Evolutionary conservation across 2,329 filamentous ascomycete species (phyloP).

Genomic region (Xylariomycetidae sp.): DNA sequence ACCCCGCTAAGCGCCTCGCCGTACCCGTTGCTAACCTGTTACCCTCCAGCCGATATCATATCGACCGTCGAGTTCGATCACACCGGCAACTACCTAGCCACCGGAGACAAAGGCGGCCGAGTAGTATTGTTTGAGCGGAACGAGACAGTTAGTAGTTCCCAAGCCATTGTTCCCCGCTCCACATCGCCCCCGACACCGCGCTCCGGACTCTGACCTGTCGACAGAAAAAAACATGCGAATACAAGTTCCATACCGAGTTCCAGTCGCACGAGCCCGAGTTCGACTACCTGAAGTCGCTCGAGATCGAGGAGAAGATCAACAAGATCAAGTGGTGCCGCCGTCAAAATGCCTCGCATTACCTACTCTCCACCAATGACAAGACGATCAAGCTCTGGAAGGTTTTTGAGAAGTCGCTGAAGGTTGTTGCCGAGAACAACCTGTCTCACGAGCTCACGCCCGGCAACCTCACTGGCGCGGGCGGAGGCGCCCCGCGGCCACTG

Average conservation of each 20-base stretch:
- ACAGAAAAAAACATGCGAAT: conserved; percentile 99
- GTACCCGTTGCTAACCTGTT: conserved; percentile 1
- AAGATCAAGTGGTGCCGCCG: conserved; percentile 99
- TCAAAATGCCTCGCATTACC: conserved; percentile 97
- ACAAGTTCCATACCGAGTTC: conserved; percentile 99
- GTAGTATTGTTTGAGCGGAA: conserved; percentile 89
- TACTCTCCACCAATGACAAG: conserved; percentile 98
- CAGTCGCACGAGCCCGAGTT: conserved; percentile 99
- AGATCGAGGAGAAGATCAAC: conserved; percentile 99
- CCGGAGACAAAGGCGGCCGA: conserved; percentile 82
- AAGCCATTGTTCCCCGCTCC: neutral
- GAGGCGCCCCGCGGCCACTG: conserved; percentile 68
- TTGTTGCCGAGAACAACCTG: conserved; percentile 97
- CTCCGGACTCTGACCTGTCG: conserved; percentile 9
- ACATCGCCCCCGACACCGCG: neutral
- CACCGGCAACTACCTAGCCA: conserved; percentile 82
- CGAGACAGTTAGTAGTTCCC: conserved; percentile 66
- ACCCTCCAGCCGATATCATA: conserved; percentile 70
- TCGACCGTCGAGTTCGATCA: conserved; percentile 89
- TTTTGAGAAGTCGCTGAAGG: conserved; percentile 98
- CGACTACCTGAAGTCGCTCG: conserved; percentile 96
- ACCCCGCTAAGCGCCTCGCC: neutral
- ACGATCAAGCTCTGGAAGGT: conserved; percentile 99
- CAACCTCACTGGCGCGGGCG: conserved; percentile 61
- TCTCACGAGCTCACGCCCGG: conserved; percentile 86